Conservation (phyloP, 2,329 filamentous ascomycete species). For the Fusarium cicatricum region DNA sequence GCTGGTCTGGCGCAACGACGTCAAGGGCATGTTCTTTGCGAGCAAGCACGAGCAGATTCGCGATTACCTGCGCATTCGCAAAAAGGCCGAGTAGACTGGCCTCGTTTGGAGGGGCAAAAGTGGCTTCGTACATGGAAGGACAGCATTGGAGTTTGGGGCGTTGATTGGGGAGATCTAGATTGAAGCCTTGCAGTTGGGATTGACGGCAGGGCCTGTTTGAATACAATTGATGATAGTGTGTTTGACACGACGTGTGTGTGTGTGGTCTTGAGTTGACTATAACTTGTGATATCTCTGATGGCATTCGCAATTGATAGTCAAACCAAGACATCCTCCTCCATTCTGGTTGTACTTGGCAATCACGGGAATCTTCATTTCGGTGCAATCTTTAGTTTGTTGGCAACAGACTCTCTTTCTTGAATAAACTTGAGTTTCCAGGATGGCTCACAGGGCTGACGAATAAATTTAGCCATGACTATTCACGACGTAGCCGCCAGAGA, state of each 20-base stretch:
- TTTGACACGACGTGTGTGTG: background rate
- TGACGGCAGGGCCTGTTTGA: slow-evolving; percentile 1
- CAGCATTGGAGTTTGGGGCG: slow-evolving; percentile 36
- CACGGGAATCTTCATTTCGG: no score
- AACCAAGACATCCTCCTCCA: no score
- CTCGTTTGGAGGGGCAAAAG: background rate
- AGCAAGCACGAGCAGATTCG: slow-evolving; percentile 89
- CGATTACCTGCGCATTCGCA: slow-evolving; percentile 76
- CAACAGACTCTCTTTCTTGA: no score
- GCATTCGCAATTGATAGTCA: background rate
- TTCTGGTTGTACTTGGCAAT: no score
- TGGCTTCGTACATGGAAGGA: background rate
- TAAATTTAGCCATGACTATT: no score
- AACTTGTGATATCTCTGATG: background rate
- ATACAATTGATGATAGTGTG: background rate
- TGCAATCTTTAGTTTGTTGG: no score
- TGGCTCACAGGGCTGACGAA: no score
- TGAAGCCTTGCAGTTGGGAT: slow-evolving; percentile 4
- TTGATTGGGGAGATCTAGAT: slow-evolving; percentile 9
- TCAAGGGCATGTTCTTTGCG: slow-evolving; percentile 87
- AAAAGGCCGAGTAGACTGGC: slow-evolving; percentile 54
- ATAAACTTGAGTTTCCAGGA: no score
- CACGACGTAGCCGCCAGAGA: no score
- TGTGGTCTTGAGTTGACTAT: background rate
- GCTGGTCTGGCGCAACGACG: slow-evolving; percentile 84